phyloP scores from a whole-genome alignment of 73 alveolate species.

The Paramecium tetraurelia region DNA sequence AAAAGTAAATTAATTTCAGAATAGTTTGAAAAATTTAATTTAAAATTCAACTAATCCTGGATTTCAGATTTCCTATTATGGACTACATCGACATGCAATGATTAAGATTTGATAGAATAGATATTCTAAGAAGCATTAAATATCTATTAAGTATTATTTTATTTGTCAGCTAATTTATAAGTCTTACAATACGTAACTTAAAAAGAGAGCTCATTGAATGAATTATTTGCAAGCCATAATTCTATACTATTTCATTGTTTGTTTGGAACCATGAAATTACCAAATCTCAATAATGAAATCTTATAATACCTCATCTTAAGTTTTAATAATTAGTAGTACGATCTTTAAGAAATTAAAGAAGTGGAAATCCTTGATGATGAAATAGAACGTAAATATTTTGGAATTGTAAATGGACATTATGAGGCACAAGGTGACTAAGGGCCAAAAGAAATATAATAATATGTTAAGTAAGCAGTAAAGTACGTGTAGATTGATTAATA shows the following conservation, averaged over 20 bases:
- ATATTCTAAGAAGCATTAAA: background rate
- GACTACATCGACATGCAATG: background rate
- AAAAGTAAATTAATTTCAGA: background rate
- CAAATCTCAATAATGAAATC: background rate
- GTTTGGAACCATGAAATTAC: background rate
- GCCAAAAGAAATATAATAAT: conserved; percentile 35
- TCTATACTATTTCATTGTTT: background rate
- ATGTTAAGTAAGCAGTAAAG: background rate
- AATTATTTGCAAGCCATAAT: background rate
- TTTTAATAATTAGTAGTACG: background rate
- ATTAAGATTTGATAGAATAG: background rate
- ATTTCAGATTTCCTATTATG: background rate
- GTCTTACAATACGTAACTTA: background rate
- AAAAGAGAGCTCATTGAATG: background rate
- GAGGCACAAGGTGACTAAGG: background rate
- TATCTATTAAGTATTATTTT: background rate
- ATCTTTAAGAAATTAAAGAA: background rate
- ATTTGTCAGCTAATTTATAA: background rate
- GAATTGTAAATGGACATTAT: conserved; percentile 38
- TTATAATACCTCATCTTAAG: background rate
- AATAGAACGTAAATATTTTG: conserved; percentile 19
- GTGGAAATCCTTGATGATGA: conserved; percentile 54
- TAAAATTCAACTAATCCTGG: background rate
- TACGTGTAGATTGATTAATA: background rate
- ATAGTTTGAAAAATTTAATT: background rate